Conservation (phyloP, 345 rosid species). For the Trapa bicornis region DNA sequence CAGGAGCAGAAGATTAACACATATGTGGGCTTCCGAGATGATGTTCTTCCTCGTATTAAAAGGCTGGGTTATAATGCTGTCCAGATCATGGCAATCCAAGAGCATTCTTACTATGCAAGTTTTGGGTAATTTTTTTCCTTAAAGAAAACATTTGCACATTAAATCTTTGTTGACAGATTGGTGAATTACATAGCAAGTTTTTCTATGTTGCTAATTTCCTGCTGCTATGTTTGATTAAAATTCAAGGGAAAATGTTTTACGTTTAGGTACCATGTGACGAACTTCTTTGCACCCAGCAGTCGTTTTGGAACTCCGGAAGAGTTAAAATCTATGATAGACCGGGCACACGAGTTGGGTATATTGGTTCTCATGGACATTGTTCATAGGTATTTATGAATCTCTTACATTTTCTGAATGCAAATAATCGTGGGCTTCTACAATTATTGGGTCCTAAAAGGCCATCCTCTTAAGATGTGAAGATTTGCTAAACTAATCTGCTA, state of each 20-base stretch:
- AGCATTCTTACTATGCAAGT: constrained; percentile 94
- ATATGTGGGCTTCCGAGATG: constrained; percentile 81
- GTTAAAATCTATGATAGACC: constrained; percentile 85
- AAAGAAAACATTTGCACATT: background rate
- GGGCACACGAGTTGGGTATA: constrained; percentile 87
- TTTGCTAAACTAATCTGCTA: background rate
- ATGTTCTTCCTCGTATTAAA: constrained; percentile 93
- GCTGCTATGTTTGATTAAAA: background rate
- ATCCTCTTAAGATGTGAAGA: background rate
- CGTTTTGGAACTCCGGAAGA: constrained; percentile 98
- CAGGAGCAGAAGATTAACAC: constrained; percentile 87
- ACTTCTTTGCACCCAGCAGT: constrained; percentile 91
- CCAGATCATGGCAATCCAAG: constrained; percentile 98
- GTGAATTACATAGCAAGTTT: background rate
- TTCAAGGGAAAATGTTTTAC: constrained; percentile 16
- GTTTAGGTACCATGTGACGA: constrained; percentile 90
- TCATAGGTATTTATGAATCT: constrained; percentile 54
- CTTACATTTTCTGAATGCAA: background rate
- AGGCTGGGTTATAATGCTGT: constrained; percentile 89
- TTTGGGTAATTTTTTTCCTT: constrained; percentile 51
- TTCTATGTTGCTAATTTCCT: background rate
- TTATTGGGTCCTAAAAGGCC: background rate
- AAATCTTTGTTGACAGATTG: background rate
- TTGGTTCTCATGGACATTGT: constrained; percentile 98
- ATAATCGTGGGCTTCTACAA: background rate